These are phyloP conservation scores for Hygrophoropsis aurantiaca DNA, from an alignment of 768 basidiomycete genomes.

Conservation along the genomic window DNA sequence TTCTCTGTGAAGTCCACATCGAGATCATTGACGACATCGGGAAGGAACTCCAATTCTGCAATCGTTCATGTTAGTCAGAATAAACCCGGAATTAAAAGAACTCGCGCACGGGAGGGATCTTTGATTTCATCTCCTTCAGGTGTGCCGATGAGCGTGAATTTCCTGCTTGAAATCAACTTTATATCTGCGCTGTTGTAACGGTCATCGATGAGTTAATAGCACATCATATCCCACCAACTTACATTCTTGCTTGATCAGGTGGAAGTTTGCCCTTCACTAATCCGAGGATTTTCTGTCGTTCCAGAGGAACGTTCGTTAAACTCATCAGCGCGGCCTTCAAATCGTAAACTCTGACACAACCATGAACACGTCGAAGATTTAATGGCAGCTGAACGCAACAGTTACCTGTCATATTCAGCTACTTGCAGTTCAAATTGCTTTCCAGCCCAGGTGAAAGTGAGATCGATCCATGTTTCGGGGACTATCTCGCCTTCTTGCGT, in stretches of 20 bases:
- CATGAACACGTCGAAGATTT: neutral
- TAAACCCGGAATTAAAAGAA: conserved; percentile 6
- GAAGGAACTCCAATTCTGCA: conserved; percentile 61
- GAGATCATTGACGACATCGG: conserved; percentile 76
- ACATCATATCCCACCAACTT: conserved; percentile 12
- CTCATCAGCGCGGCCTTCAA: conserved; percentile 66
- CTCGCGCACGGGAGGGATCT: conserved; percentile 68
- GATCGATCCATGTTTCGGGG: conserved; percentile 48
- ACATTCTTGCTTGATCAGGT: conserved; percentile 69
- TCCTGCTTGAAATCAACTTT: conserved; percentile 58
- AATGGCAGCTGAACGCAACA: neutral
- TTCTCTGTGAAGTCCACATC: conserved; percentile 78
- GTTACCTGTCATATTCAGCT: conserved; percentile 78
- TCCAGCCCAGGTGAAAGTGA: conserved; percentile 74
- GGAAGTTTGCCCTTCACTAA: conserved; percentile 83
- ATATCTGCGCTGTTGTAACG: conserved; percentile 50
- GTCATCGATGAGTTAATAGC: conserved; percentile 5
- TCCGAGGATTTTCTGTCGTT: conserved; percentile 86
- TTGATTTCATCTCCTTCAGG: conserved; percentile 85
- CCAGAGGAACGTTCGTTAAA: conserved; percentile 77
- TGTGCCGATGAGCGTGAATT: conserved; percentile 85
- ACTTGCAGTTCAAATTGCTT: conserved; percentile 64
- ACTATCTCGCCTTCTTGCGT: neutral
- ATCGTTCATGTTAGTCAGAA: neutral
- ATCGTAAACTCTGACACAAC: conserved; percentile 68